Base-by-base conservation (phyloP, 2,329 filamentous ascomycete genomes). In the Colletotrichum navitas region DNA sequence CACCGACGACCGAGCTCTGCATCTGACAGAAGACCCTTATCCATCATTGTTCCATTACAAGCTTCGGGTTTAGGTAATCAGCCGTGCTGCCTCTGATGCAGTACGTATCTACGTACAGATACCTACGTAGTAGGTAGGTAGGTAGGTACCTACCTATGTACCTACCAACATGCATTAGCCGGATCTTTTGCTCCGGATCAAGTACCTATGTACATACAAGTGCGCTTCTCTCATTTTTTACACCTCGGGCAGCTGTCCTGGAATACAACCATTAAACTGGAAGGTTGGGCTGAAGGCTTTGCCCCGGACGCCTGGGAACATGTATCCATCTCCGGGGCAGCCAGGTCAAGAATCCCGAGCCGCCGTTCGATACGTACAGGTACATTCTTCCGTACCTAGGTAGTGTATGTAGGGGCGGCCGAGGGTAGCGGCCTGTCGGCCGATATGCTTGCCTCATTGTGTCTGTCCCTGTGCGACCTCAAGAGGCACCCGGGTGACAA, bases 141-240 rank as follows among this genome's bases (percentile, higher is more conserved):
- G n/a, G n/a, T n/a, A 4, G 36, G 14, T 39, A 12, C 4, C 36
- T 41, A 16, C 39, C 12, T 41, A 41, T 3, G 12, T 41, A 41
- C 34, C 39, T 41, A 41, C 34, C 34, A 7, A 58, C 47, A 49
- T 69, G 62, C 47, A 24, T 34, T 63, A 34, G 8, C 63, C 68
- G 68, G 68, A 71, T n/a, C 39, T 18, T 71, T 60, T 26, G 21
- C 68, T 71, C 65, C 68, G 68, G 55, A n/a, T 12, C 32, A 47
- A 12, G 21, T 47, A 47, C n/a, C n/a, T 41, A 41, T 14, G 3
- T 11, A 41, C 34, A 10, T n/a, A 47, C 47, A 51, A 47, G 54
- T 41, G 21, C 32, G 45, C 14, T 24, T 21, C 18, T 41, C 45
- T 49, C 58, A 45, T 41, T n/a, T 24, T n/a, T n/a, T 8, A 24